phyloP scores from a whole-genome alignment of 2,329 filamentous ascomycete genomes.

The Aschersonia sp. region DNA sequence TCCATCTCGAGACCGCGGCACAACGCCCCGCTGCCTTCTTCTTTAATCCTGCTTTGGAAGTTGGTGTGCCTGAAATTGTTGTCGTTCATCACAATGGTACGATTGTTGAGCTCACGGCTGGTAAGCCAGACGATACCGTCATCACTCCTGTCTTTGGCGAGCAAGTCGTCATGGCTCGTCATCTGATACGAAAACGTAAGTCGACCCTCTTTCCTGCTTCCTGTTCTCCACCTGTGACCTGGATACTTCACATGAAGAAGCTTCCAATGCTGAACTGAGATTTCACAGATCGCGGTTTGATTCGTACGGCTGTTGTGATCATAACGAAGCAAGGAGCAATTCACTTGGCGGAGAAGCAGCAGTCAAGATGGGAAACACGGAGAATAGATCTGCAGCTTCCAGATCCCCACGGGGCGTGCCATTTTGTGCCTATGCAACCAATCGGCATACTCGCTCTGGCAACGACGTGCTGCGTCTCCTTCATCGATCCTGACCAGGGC shows the following conservation, averaged over 20 bases:
- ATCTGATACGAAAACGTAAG: conserved; percentile 30
- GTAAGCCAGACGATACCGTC: conserved; percentile 22
- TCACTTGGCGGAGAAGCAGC: conserved; percentile 8
- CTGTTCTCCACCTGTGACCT: background rate
- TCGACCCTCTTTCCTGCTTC: background rate
- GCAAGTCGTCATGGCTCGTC: conserved; percentile 33
- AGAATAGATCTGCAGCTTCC: conserved; percentile 25
- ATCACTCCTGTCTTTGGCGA: conserved; percentile 36
- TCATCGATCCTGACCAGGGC: conserved; percentile 29
- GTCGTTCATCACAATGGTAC: conserved; percentile 50
- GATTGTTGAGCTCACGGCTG: conserved; percentile 36
- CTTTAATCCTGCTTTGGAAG: conserved; percentile 33
- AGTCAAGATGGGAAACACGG: conserved; percentile 33
- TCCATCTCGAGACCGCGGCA: conserved; percentile 33
- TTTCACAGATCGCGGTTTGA: background rate
- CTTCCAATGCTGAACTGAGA: background rate
- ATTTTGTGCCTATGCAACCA: conserved; percentile 42
- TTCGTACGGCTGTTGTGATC: background rate
- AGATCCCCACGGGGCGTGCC: conserved; percentile 32
- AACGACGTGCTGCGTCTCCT: conserved; percentile 41
- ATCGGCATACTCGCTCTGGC: conserved; percentile 48
- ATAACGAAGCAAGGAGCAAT: conserved; percentile 2
- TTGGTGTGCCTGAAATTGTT: conserved; percentile 32
- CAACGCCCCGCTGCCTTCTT: conserved; percentile 49
- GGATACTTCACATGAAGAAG: no score